Evolutionary conservation across 495 filamentous ascomycete genomes (phyloP).

Genomic region (Penicillium steckii): DNA sequence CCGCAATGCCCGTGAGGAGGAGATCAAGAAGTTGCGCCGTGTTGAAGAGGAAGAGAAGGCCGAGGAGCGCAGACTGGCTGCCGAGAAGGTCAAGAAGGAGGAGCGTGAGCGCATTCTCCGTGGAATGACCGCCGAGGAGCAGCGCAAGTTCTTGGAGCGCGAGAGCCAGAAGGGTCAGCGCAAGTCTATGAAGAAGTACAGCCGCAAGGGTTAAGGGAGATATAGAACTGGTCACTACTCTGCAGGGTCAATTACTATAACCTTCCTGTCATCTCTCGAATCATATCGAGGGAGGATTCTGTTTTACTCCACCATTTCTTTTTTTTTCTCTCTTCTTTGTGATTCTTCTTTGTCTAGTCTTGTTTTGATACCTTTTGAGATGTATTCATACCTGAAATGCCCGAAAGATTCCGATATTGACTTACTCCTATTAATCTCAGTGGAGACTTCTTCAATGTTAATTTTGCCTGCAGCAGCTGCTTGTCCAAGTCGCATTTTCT

Average conservation of each 20-base stretch:
- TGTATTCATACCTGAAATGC: conserved; percentile 25
- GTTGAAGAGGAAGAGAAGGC: conserved; percentile 88
- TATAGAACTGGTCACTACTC: not conserved
- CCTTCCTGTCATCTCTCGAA: conserved; percentile 14
- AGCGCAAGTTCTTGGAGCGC: conserved; percentile 91
- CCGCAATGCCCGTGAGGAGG: conserved; percentile 74
- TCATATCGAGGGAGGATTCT: conserved; percentile 9
- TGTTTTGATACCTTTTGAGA: conserved; percentile 23
- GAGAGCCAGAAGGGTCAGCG: conserved; percentile 81
- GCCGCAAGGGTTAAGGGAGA: conserved; percentile 37
- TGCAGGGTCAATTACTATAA: no score
- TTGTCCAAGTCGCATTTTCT: not conserved
- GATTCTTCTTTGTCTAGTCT: not conserved
- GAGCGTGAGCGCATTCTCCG: conserved; percentile 84
- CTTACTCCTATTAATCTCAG: not conserved
- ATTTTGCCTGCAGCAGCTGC: not conserved
- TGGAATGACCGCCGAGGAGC: conserved; percentile 84
- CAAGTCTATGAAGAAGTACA: conserved; percentile 70
- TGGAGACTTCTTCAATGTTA: conserved; percentile 10
- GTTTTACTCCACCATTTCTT: conserved; percentile 24
- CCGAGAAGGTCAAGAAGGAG: conserved; percentile 86
- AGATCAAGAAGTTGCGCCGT: conserved; percentile 75
- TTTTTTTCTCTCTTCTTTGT: not conserved
- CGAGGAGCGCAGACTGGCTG: conserved; percentile 76
- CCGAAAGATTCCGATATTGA: conserved; percentile 1